Base-by-base conservation (phyloP, 1,284 basidiomycete species). In the Cutaneotrichosporon dermatis region DNA sequence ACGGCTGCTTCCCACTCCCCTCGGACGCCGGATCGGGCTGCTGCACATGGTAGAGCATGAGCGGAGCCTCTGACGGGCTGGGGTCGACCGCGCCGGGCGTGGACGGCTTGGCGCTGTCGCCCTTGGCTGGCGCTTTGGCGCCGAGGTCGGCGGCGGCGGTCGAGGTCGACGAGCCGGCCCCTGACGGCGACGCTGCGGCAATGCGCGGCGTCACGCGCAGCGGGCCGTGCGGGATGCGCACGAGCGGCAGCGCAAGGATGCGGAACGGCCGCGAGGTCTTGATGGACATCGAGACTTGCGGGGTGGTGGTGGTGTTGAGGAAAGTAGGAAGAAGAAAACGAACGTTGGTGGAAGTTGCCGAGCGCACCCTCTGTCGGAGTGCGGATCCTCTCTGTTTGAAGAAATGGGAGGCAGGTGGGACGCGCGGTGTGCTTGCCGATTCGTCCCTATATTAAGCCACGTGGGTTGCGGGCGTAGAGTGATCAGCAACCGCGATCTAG, bases 241-340 rank as follows among this genome's bases (percentile, higher is more conserved):
- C 69, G 36, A 76, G 68, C 9, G 74, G 74, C 25, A 76, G 65
- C 34, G 72, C 73, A 56, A 76, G 66, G 59, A 76, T 72, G 33
- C 72, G 67, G 61, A 74, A 71, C 40, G 68, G 71, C 41, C 67
- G 54, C 45, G 43, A 49, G 25, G 46, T 13, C 37, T 51, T 51
- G 15, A 25, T 15, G 10, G 37, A 11, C 50, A 51, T 51, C 16
- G 52, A n/a, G 44, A 40, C 45, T 25, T 25, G 8, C 48, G 25
- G 46, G 13, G 33, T n/a, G 46, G 37, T 46, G 46, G 43, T 1
- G 52, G 34, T 11, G 34, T 25, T 25, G 16, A 43, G 16, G 41
- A n/a, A 36, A 40, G n/a, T 7, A 34, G n/a, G 35, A 44, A 54
- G 40, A 41, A 44, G n/a, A n/a, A 44, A 44, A 33, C 8, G 3